Evolutionary conservation across 176 grass and related monocot species (phyloP).

Genomic region (Raddia guianensis): DNA sequence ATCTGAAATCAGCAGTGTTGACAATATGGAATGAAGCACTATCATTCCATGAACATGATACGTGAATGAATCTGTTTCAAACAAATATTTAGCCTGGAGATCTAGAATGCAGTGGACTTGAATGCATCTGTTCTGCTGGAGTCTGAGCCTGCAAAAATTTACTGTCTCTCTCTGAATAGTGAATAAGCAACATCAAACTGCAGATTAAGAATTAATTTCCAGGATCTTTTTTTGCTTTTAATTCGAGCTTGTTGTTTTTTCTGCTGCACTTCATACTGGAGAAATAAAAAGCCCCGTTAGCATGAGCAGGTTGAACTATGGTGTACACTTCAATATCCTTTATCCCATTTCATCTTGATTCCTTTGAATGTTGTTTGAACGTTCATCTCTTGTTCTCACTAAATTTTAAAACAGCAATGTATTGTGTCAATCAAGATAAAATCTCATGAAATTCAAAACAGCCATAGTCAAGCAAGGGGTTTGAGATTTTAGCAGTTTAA

Average conservation of each 20-base stretch:
- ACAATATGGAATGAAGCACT: neutral
- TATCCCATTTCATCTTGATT: neutral
- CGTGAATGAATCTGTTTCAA: neutral
- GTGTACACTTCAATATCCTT: neutral
- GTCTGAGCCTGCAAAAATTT: neutral
- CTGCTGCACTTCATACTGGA: neutral
- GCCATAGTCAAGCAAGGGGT: neutral
- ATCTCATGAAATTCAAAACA: neutral
- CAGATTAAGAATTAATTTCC: neutral
- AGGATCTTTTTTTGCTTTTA: neutral
- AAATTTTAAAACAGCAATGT: neutral
- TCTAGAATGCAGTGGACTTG: neutral
- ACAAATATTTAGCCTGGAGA: neutral
- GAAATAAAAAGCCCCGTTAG: neutral
- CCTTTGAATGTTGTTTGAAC: neutral
- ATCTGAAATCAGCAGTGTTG: neutral
- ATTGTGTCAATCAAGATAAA: neutral
- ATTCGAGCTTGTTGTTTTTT: neutral
- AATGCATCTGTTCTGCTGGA: neutral
- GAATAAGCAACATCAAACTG: neutral
- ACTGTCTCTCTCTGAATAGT: conserved; percentile 11
- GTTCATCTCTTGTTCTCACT: neutral
- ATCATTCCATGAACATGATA: neutral
- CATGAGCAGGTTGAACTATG: neutral
- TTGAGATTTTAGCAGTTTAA: neutral